phyloP scores from a whole-genome alignment of 2,329 filamentous ascomycete species.

The Dactylellina sp. region DNA sequence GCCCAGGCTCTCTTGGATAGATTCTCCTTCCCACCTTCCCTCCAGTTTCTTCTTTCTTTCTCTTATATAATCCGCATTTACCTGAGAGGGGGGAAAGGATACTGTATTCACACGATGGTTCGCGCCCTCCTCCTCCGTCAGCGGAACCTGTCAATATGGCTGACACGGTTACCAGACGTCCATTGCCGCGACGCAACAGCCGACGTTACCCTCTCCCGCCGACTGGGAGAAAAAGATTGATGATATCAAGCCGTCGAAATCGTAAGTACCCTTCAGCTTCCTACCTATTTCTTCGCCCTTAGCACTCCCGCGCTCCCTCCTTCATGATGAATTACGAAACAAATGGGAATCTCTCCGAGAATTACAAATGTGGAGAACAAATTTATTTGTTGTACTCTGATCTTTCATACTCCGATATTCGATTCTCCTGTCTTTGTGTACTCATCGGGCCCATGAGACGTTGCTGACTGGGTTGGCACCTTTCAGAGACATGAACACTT shows the following conservation, averaged over 20 bases:
- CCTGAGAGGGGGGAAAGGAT: conserved; percentile 29
- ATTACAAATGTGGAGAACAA: conserved; percentile 83
- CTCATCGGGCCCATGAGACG: neutral
- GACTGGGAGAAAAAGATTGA: conserved; percentile 84
- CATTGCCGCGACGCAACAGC: conserved; percentile 57
- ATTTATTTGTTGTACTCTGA: conserved; percentile 74
- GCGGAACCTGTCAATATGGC: conserved; percentile 56
- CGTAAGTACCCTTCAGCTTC: conserved; percentile 71
- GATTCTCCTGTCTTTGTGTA: conserved; percentile 17
- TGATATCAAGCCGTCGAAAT: conserved; percentile 87
- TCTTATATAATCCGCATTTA: conserved; percentile 22
- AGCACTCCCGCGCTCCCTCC: conserved; percentile 60
- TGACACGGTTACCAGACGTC: conserved; percentile 59
- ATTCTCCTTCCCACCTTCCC: conserved; percentile 59
- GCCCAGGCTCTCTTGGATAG: conserved; percentile 57
- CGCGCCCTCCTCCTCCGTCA: conserved; percentile 54
- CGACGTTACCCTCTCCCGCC: conserved; percentile 56
- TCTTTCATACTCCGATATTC: conserved; percentile 60
- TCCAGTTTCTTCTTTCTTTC: conserved; percentile 17
- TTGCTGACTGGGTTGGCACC: conserved; percentile 61
- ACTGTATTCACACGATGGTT: conserved; percentile 49
- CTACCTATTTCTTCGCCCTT: conserved; percentile 13
- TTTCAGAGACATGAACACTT: conserved; percentile 87
- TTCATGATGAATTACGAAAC: conserved; percentile 85
- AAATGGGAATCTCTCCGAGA: conserved; percentile 99